Evolutionary conservation across 2,329 filamentous ascomycete species (phyloP), one percentile per base, ranked within the genome.

Genomic region (Trichoderma breve): DNA sequence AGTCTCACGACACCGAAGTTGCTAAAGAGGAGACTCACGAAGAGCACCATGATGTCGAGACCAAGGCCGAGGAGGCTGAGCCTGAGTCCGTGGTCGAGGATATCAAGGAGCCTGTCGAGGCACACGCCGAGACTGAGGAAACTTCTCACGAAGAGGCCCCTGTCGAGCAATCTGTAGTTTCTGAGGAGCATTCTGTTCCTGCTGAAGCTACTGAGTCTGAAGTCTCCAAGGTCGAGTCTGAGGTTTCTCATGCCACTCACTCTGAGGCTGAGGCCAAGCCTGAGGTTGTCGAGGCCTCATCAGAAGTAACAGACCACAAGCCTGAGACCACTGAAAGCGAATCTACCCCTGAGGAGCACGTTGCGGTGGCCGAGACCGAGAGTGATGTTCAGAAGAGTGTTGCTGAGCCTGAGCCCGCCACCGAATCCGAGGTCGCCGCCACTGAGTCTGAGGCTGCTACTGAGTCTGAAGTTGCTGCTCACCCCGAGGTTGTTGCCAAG

Each of bases 281-380:
- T 5, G 60, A 71, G 30, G 58, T 58, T 32, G 51, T 32, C 30
- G 71, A 76, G 51, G 72, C 74, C 36, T 72, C 73, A 28, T 69
- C 65, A 14, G 76, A 77, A 60, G 43, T 72, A 47, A 58, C 73
- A 51, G 71, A 75, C 34, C 73, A 76, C 9, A 65, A 72, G 34
- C 28, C 62, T 26, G 71, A 73, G 32, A 47, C 65, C 12, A 28
- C 64, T 34, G 57, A 65, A n/a, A 63, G 57, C 7, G 67, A 69
- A 26, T 34, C 34, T 6, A 60, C 69, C 18, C 53, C 60, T 11
- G 70, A 64, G 21, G 71, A 74, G 5, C 32, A 65, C 26, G 53
- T 61, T 28, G 34, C 26, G 9, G 39, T 57, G 21, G 63, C 72
- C 21, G 71, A 69, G 61, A 21, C 71, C 7, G 47, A 72, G 55